These are phyloP conservation scores for Herpetospermum pedunculosum DNA, from an alignment of 306 rosid genomes.

Conservation along the genomic window DNA sequence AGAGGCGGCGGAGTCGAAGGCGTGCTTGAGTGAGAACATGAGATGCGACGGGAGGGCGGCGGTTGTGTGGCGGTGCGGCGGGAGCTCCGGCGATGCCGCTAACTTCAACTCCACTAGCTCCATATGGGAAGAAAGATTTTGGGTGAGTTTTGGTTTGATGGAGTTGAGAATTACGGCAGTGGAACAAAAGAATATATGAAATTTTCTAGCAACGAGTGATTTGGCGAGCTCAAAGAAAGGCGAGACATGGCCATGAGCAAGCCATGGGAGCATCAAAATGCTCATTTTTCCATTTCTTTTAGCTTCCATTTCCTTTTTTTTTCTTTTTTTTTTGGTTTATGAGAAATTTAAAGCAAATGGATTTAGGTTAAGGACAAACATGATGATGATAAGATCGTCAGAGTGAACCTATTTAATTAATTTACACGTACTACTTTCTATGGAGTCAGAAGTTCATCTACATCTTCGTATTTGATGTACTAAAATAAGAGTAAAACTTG, in stretches of 20 bases:
- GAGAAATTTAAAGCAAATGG: neutral
- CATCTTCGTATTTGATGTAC: too few species aligned
- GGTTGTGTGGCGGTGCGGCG: conserved; percentile 17
- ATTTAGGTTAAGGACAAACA: neutral
- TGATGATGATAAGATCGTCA: neutral
- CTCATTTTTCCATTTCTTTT: neutral
- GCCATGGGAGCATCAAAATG: conserved; percentile 22
- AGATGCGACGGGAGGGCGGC: conserved; percentile 19
- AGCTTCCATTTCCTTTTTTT: neutral
- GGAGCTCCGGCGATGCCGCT: conserved; percentile 15
- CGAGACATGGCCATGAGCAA: conserved; percentile 28
- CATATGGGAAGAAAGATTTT: neutral
- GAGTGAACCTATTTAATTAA: too few species aligned
- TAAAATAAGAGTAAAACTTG: too few species aligned
- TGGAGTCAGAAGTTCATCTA: too few species aligned
- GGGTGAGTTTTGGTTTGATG: conserved; percentile 3
- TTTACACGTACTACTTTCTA: too few species aligned
- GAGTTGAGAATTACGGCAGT: conserved; percentile 14
- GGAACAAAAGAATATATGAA: conserved; percentile 16
- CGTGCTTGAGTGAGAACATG: conserved; percentile 16
- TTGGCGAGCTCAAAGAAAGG: conserved; percentile 27
- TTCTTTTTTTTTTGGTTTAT: neutral
- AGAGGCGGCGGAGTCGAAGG: conserved; percentile 18
- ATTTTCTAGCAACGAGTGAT: conserved; percentile 3
- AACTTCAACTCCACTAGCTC: conserved; percentile 16